These are phyloP conservation scores for Rhizoclosmatium hyalinum DNA, from an alignment of 371 early-diverging fungal species.

Conservation along the genomic window DNA sequence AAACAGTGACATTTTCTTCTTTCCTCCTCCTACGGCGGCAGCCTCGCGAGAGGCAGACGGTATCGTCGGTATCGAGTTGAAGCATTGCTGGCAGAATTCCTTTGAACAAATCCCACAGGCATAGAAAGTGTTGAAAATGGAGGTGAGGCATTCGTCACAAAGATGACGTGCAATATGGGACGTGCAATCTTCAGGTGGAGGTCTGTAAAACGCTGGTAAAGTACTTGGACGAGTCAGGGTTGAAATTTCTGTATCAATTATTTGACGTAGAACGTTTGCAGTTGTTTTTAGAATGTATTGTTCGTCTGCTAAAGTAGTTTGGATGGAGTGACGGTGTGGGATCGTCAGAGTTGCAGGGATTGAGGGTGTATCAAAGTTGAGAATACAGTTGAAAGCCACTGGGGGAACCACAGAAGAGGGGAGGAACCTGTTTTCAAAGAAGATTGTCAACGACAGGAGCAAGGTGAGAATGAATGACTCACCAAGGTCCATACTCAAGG, in stretches of 20 bases:
- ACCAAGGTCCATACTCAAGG: constrained; percentile 19
- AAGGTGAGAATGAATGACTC: background rate
- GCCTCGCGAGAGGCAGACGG: background rate
- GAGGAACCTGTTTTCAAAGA: background rate
- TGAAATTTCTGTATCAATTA: constrained; percentile 1
- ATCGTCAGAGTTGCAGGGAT: background rate
- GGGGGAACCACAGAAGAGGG: background rate
- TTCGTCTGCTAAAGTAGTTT: constrained; percentile 17
- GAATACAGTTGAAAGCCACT: background rate
- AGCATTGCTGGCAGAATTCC: constrained; percentile 68
- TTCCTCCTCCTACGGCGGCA: background rate
- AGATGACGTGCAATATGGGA: constrained; percentile 12
- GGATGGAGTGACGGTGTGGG: background rate
- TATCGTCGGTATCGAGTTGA: background rate
- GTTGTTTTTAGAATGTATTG: constrained; percentile 26
- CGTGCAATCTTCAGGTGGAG: constrained; percentile 1
- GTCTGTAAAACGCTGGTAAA: background rate
- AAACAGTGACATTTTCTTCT: background rate
- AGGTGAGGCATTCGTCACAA: constrained; percentile 36
- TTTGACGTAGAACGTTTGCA: background rate
- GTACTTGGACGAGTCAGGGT: background rate
- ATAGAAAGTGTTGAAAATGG: constrained; percentile 45
- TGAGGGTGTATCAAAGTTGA: background rate
- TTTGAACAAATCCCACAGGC: constrained; percentile 61
- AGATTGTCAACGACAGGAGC: background rate